Conservation (phyloP, 1,139 yeast species). For the Lodderomyces oxycetoniae region DNA sequence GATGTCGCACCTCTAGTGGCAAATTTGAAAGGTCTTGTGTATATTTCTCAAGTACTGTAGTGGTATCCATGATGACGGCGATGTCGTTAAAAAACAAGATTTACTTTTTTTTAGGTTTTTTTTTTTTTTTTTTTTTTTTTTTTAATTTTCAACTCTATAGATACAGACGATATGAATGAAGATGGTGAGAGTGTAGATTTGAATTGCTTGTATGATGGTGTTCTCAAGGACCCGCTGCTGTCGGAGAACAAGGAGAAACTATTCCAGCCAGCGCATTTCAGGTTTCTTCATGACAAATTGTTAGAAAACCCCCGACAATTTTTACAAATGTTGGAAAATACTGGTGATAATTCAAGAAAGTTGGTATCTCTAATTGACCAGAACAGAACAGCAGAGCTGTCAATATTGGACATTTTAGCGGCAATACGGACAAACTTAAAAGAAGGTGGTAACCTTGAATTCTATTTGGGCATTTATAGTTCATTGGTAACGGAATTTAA, state of each 20-base stretch:
- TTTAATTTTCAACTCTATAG: too few relatives aligned
- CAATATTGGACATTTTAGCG: not conserved
- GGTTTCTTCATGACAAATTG: not conserved
- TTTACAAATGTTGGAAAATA: not conserved
- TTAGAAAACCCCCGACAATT: not conserved
- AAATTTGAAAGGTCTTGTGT: slow-evolving; percentile 65
- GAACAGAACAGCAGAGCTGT: not conserved
- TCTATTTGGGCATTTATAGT: slow-evolving; percentile 14
- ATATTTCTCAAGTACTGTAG: slow-evolving; percentile 45
- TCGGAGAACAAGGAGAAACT: not conserved
- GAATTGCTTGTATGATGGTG: too few relatives aligned
- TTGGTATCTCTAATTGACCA: not conserved
- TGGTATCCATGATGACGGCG: slow-evolving; percentile 36
- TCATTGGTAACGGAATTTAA: slow-evolving; percentile 17
- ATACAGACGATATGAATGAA: not conserved
- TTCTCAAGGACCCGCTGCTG: too few relatives aligned
- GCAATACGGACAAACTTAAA: not conserved
- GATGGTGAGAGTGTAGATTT: not conserved
- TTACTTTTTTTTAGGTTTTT: too few relatives aligned
- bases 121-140: too few relatives aligned
- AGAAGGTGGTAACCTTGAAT: not conserved
- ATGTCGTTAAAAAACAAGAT: not conserved
- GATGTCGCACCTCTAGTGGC: slow-evolving; percentile 83
- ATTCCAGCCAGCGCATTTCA: not conserved
- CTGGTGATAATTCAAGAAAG: not conserved